Evolutionary conservation across 2,329 filamentous ascomycete species (phyloP), one percentile per base, ranked within the genome.

Genomic region (Sporothrix inflata): DNA sequence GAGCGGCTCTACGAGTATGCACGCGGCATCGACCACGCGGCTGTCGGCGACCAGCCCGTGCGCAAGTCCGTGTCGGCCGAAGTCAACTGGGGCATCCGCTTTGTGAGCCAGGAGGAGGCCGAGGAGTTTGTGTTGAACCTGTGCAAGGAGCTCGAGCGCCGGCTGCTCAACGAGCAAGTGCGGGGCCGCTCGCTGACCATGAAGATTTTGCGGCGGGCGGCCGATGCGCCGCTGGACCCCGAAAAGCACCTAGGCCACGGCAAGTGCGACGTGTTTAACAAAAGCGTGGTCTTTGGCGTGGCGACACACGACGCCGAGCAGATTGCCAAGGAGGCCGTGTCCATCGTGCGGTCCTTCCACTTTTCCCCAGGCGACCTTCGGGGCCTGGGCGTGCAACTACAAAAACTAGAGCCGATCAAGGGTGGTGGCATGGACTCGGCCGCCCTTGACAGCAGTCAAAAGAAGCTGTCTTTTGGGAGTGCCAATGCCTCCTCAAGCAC

Each of bases 1-100:
- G 92, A 94, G 76, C 97, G 92, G 79, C 85, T 99, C 0, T 95
- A 91, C 86, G 94, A 97, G 69, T 98, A 97, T 80, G 87, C 95
- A 27, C 89, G 94, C 6, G 96, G 96, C 2, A 93, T 98, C 66
- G 96, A 99, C 81, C 87, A 86, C 67, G 86, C 89, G 1, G 94
- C 97, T 80, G 93, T 98, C 6, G 95, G 94, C 42, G 92, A 95
- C 72, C 92, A 97, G 78, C 89, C 91, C 0, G 85, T 93, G 19
- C 90, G 96, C 70, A 99, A 98, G 79, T 98, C 95, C 0, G 94
- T 99, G 0, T 98, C 96, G 1, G 95, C 95, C 0, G 96, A 99
- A 79, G 94, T 99, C 74, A 99, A 96, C 77, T 99, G 96, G 96
- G 96, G 97, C 2, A 97, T 99, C 71, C 90, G 96, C 6, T 99